Evolutionary conservation across 495 filamentous ascomycete genomes (phyloP).

Genomic region (Podospora conica): DNA sequence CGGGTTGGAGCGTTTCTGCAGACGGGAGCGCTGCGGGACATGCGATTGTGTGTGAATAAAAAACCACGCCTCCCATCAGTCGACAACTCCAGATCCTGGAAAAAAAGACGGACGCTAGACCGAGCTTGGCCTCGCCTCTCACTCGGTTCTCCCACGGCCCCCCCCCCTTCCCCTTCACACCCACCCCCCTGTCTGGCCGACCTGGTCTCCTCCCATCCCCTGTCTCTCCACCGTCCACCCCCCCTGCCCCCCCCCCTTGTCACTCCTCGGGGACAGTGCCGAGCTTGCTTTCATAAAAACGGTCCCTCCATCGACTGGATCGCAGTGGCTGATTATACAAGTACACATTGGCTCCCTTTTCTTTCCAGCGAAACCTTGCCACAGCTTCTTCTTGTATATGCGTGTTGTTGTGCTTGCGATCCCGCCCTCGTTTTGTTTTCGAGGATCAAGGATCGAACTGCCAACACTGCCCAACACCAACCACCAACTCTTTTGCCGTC

Average conservation of each 20-base stretch:
- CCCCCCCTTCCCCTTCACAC: slow-evolving; percentile 20
- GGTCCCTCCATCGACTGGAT: slow-evolving; percentile 38
- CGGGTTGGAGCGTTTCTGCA: slow-evolving; percentile 45
- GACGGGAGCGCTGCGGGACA: background rate
- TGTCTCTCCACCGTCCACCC: slow-evolving; percentile 21
- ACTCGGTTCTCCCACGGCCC: background rate
- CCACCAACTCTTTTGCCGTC: background rate
- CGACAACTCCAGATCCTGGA: slow-evolving; percentile 23
- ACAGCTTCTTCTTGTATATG: slow-evolving; percentile 28
- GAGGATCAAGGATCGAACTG: background rate
- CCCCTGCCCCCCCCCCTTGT: slow-evolving; percentile 25
- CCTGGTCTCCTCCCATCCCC: slow-evolving; percentile 20
- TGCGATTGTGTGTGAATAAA: background rate
- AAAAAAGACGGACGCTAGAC: slow-evolving; percentile 31
- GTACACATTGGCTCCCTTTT: slow-evolving; percentile 33
- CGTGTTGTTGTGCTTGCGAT: slow-evolving; percentile 14
- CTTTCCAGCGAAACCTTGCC: slow-evolving; percentile 32
- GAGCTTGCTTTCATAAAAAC: slow-evolving; percentile 43
- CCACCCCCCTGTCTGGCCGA: slow-evolving; percentile 26
- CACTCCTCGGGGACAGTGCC: slow-evolving; percentile 42
- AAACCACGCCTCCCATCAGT: background rate
- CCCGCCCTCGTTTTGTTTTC: slow-evolving; percentile 23
- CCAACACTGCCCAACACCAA: background rate
- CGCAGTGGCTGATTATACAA: slow-evolving; percentile 44
- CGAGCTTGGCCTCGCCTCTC: slow-evolving; percentile 35